These are phyloP conservation scores for Linum usitatissimum DNA, from an alignment of 345 rosid species.

Conservation along the genomic window DNA sequence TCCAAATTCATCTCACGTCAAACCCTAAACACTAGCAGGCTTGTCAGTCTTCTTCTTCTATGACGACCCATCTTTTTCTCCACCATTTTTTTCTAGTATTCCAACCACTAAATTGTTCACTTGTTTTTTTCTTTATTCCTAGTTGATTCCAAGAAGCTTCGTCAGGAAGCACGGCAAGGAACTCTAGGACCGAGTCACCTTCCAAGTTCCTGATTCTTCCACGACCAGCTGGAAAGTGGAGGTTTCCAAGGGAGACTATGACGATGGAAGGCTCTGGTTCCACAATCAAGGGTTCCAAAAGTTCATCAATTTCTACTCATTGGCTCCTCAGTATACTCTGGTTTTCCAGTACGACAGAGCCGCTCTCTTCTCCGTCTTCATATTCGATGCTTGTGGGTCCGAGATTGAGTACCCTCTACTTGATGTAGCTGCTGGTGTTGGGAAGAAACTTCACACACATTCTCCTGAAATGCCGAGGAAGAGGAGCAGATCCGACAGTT, in stretches of 20 bases:
- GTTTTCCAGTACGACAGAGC: not conserved
- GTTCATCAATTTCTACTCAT: not conserved
- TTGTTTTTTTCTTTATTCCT: too few species aligned
- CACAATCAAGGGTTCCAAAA: not conserved
- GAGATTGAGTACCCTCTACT: not conserved
- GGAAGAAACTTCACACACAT: not conserved
- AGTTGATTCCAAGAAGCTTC: not conserved
- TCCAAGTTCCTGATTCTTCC: not conserved
- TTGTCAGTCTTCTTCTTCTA: not conserved
- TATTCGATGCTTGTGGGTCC: not conserved
- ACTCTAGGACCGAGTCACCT: not conserved
- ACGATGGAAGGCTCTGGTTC: not conserved
- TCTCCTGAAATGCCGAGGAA: not conserved
- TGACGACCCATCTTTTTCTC: not conserved
- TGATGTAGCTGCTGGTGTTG: not conserved
- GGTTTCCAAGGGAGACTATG: not conserved
- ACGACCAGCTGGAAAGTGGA: not conserved
- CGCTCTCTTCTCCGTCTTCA: not conserved
- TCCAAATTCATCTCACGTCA: not conserved
- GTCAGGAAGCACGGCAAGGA: not conserved
- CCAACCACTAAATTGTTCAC: not conserved
- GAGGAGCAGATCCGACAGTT: not conserved
- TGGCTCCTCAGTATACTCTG: not conserved
- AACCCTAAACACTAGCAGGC: not conserved
- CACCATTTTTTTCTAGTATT: not conserved